These are phyloP conservation scores for Penicillium argentinense DNA, from an alignment of 495 filamentous ascomycete genomes.

Conservation along the genomic window DNA sequence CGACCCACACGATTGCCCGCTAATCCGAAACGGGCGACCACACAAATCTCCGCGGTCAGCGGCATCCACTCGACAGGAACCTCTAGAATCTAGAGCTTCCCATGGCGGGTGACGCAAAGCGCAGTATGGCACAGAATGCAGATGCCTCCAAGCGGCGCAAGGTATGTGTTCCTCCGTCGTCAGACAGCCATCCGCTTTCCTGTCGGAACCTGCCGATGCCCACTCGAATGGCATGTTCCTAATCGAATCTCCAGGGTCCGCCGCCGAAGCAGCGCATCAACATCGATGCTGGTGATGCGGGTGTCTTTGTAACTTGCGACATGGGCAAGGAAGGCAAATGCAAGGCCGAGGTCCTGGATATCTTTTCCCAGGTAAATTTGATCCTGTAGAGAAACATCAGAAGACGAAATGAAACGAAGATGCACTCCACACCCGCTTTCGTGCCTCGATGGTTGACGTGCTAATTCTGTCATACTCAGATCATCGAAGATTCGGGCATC, in stretches of 20 bases:
- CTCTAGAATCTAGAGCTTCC: not conserved
- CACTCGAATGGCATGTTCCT: constrained; percentile 16
- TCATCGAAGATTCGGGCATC: constrained; percentile 23
- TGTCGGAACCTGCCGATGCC: too few relatives aligned
- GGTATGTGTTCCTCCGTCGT: constrained; percentile 27
- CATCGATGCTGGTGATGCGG: constrained; percentile 74
- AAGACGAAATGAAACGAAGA: too few relatives aligned
- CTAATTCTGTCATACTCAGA: constrained; percentile 7
- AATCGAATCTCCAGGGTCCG: constrained; percentile 27
- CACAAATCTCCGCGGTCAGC: constrained; percentile 17
- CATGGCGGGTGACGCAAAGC: constrained; percentile 32
- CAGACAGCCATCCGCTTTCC: not conserved
- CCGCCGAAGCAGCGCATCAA: constrained; percentile 26
- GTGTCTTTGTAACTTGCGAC: constrained; percentile 89
- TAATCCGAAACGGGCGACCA: constrained; percentile 17
- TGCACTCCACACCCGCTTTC: too few relatives aligned
- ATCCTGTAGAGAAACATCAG: too few relatives aligned
- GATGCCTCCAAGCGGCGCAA: constrained; percentile 36
- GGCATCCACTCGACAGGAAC: constrained; percentile 7
- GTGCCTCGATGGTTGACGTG: too few relatives aligned
- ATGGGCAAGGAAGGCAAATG: constrained; percentile 77
- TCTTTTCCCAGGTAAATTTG: constrained; percentile 70
- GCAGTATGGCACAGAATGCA: constrained; percentile 32
- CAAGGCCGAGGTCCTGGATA: constrained; percentile 64
- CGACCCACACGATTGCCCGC: constrained; percentile 12